Base-by-base conservation (phyloP, 192 early-diverging fungal genomes). In the Rhizophagus clarus region DNA sequence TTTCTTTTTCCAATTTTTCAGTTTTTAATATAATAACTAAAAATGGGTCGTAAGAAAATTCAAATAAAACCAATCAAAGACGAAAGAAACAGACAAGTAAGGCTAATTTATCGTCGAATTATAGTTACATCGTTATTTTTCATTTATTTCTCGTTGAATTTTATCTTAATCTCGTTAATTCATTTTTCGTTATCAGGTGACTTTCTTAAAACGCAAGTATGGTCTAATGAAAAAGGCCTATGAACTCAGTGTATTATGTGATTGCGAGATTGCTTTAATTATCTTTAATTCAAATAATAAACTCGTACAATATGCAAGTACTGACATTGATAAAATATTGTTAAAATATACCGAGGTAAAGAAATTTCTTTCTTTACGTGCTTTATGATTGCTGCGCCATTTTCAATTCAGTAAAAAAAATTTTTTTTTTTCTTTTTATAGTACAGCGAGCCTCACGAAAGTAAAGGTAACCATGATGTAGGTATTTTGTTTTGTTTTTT, bases 221-320 rank as follows among this genome's bases (percentile, higher is more conserved):
- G 97, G 97, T 15, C 87, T 98, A 76, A 94, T 98, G 91, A 98
- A 98, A 84, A 98, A 98, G 85, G 96, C 97, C 0, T 96, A 96
- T 85, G 97, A 98, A 83, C 90, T 98, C 31, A 93, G 91, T 73
- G 95, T 98, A 3, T 87, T 98, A 10, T 98, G 97, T 89, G 95
- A 95, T 83, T 96, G 95, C 88, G 95, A 98, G 83, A 95, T 98
- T 42, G 96, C 94, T 8, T 88, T 98, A 15, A 93, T 98, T 68
- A 96, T 98, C 81, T 97, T 98, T 88, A 97, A 93, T 85, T 92
- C 89, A 26, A 95, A 94, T 78, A 94, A 96, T 86, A 98, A 98
- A 82, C 87, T 99, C 11, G 93, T 96, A 49, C 95, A 98, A 84
- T 99, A 96, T 83, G 92, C 96, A 1, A 94, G 92, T 32, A 93